These are phyloP conservation scores for Pelargonium nanum DNA, from an alignment of 345 rosid species.

Conservation along the genomic window DNA sequence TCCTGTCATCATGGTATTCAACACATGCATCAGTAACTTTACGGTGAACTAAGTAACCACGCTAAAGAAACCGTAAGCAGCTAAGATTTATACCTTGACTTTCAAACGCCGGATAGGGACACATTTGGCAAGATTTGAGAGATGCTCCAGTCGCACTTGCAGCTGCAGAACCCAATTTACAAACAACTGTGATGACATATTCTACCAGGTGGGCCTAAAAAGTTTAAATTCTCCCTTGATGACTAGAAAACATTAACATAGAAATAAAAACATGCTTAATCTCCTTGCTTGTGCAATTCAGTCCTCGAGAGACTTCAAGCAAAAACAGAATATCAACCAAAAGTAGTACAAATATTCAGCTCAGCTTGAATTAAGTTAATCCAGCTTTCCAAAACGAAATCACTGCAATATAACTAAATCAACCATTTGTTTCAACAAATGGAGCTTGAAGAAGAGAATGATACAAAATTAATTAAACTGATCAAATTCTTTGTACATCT, in stretches of 20 bases:
- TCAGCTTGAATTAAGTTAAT: no score
- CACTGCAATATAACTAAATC: no score
- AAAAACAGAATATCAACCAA: no score
- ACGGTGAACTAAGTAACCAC: not conserved
- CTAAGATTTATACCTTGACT: slow-evolving; percentile 46
- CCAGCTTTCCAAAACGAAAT: no score
- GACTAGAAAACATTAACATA: no score
- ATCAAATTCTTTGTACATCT: no score
- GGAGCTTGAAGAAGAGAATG: no score
- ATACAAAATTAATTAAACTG: no score
- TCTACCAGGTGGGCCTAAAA: not conserved
- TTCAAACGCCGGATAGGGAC: slow-evolving; percentile 51
- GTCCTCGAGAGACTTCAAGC: no score
- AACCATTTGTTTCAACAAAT: no score
- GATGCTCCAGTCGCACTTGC: slow-evolving; percentile 41
- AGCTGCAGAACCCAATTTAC: slow-evolving; percentile 28
- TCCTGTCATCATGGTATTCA: not conserved
- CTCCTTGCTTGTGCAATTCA: not conserved
- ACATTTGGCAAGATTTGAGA: slow-evolving; percentile 39
- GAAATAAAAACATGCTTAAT: not conserved
- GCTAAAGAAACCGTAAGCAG: not conserved
- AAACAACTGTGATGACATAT: not conserved
- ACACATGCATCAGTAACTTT: not conserved
- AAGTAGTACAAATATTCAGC: no score
- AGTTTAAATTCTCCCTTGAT: not conserved